These are phyloP conservation scores for Periconia digitata DNA, from an alignment of 2,329 filamentous ascomycete species.

Conservation along the genomic window DNA sequence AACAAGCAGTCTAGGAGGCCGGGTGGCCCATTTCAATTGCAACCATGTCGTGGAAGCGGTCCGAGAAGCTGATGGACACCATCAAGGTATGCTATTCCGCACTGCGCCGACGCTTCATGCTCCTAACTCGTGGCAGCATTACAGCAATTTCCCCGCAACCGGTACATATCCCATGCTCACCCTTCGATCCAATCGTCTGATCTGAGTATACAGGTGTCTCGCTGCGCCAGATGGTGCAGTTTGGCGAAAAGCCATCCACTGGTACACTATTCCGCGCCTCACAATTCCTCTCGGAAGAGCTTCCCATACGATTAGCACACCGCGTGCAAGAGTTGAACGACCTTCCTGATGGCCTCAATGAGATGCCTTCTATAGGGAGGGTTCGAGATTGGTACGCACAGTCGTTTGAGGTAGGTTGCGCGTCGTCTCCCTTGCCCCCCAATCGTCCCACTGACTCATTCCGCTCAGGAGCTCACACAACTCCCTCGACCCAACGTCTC, in stretches of 20 bases:
- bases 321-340: conserved; percentile 92
- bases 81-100: conserved; percentile 61
- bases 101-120: conserved; percentile 1
- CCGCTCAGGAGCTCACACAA: conserved; percentile 80
- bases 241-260: conserved; percentile 86
- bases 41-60: conserved; percentile 91
- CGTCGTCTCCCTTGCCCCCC: conserved; percentile 7
- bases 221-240: conserved; percentile 98
- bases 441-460: conserved; percentile 28
- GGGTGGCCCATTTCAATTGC: conserved; percentile 37
- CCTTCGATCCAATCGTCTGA: conserved; percentile 2
- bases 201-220: conserved; percentile 53
- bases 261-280: conserved; percentile 96
- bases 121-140: conserved; percentile 59
- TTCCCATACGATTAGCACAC: conserved; percentile 94
- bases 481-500: conserved; percentile 76
- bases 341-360: conserved; percentile 91
- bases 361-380: conserved; percentile 94
- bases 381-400: conserved; percentile 99
- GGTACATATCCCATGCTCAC: conserved; percentile 83
- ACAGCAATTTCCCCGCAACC: conserved; percentile 94
- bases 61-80: conserved; percentile 89
- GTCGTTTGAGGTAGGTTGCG: conserved; percentile 85
- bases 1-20: conserved; percentile 32
- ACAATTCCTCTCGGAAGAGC: conserved; percentile 96